These are phyloP conservation scores for Beauveria bassiana DNA, from an alignment of 2,329 filamentous ascomycete genomes.

Conservation along the genomic window DNA sequence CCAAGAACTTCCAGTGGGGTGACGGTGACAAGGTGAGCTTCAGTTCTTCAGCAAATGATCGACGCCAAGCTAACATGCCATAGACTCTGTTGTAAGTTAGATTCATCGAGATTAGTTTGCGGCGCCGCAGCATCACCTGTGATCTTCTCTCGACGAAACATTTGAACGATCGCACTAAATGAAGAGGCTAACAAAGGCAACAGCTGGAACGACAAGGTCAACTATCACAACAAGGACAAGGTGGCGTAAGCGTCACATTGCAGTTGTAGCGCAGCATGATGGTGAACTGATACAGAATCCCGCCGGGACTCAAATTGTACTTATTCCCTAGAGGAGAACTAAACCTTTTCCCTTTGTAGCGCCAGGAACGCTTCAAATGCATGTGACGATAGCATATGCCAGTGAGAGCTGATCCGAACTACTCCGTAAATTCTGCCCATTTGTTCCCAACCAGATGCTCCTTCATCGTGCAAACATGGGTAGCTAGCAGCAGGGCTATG, in stretches of 20 bases:
- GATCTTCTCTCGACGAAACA: background rate
- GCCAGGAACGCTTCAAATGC: background rate
- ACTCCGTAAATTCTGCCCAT: background rate
- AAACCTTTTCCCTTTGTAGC: slow-evolving; percentile 15
- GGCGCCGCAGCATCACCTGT: background rate
- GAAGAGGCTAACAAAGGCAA: slow-evolving; percentile 17
- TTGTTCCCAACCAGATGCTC: background rate
- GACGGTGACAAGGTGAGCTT: slow-evolving; percentile 80
- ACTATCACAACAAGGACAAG: slow-evolving; percentile 96
- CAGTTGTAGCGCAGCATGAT: slow-evolving; percentile 14
- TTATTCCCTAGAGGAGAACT: slow-evolving; percentile 28
- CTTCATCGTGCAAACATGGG: background rate
- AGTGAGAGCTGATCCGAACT: background rate
- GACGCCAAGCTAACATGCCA: slow-evolving; percentile 18
- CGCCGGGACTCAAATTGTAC: slow-evolving; percentile 22
- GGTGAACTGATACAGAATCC: slow-evolving; percentile 23
- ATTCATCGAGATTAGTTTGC: background rate
- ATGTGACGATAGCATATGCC: background rate
- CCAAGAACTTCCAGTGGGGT: slow-evolving; percentile 93
- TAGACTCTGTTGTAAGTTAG: slow-evolving; percentile 59
- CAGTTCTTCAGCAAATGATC: background rate
- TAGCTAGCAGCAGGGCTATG: background rate
- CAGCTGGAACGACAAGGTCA: slow-evolving; percentile 91
- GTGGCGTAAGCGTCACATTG: slow-evolving; percentile 29
- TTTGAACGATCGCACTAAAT: background rate